Percentiles rank a stretch among this genome's conserved stretches.
phyloP scores from a whole-genome alignment of 345 rosid species.

The Salix arbutifolia region DNA sequence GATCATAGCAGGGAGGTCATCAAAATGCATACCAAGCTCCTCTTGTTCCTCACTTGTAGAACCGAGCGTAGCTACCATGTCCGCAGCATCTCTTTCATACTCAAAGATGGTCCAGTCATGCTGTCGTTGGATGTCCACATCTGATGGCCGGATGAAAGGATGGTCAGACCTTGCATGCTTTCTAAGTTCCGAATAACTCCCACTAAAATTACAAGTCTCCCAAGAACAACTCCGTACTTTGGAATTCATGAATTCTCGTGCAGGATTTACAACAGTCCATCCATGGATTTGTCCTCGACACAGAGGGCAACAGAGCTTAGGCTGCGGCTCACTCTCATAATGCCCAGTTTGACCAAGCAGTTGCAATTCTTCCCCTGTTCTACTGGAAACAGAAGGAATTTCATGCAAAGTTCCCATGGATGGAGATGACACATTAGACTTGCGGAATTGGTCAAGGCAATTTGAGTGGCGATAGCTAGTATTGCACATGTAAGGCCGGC shows the following conservation, averaged over 20 bases:
- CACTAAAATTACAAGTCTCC: slow-evolving; percentile 68
- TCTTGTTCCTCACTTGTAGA: neutral
- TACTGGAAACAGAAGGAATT: slow-evolving; percentile 13
- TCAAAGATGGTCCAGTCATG: slow-evolving; percentile 83
- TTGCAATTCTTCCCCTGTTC: too few relatives aligned
- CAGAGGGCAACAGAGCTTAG: slow-evolving; percentile 65
- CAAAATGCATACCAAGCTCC: neutral
- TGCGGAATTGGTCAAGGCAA: slow-evolving; percentile 50
- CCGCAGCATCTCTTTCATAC: slow-evolving; percentile 73
- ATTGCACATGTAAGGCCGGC: slow-evolving; percentile 69
- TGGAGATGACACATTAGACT: slow-evolving; percentile 26
- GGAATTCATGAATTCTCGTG: slow-evolving; percentile 65
- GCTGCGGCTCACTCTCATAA: slow-evolving; percentile 32
- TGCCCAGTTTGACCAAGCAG: neutral
- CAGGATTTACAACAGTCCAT: slow-evolving; percentile 72
- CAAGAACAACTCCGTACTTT: slow-evolving; percentile 77
- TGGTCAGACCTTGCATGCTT: slow-evolving; percentile 83
- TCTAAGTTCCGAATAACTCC: slow-evolving; percentile 79
- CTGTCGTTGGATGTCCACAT: slow-evolving; percentile 79
- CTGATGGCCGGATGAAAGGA: slow-evolving; percentile 72
- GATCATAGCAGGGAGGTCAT: neutral
- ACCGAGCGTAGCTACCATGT: slow-evolving; percentile 40
- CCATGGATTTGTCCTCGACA: slow-evolving; percentile 71
- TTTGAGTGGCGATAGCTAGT: slow-evolving; percentile 68
- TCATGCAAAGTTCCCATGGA: slow-evolving; percentile 23